A percentile compares a stretch with the other conserved stretches of the same genome.
These are phyloP conservation scores for Gnetum montanum DNA, from an alignment of 75 land plant species.

Conservation along the genomic window DNA sequence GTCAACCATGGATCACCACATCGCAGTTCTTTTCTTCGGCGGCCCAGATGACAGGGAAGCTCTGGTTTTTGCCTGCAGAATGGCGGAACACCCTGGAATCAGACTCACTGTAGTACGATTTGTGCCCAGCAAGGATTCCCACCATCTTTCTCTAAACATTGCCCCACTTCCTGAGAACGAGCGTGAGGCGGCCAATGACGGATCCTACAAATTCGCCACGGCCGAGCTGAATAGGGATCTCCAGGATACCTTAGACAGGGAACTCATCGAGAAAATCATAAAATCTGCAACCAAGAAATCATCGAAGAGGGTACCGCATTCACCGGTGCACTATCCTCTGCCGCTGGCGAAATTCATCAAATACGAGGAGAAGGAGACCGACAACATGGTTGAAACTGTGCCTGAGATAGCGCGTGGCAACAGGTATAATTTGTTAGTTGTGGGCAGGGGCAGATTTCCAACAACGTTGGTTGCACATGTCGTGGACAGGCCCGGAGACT, in stretches of 20 bases:
- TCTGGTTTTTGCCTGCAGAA: conserved; percentile 49
- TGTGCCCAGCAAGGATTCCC: background rate
- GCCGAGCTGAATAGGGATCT: background rate
- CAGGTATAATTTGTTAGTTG: conserved; percentile 33
- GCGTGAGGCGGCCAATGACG: background rate
- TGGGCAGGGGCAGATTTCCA: conserved; percentile 39
- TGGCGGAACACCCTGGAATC: conserved; percentile 78
- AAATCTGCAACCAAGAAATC: background rate
- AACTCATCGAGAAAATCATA: conserved; percentile 12
- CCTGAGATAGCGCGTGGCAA: conserved; percentile 11
- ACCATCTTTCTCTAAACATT: conserved; percentile 1
- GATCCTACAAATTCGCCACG: background rate
- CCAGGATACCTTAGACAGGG: too few relatives aligned
- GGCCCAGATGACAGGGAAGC: conserved; percentile 73
- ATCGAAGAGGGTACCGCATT: background rate
- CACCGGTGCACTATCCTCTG: background rate
- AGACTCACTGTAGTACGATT: conserved; percentile 39
- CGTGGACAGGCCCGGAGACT: conserved; percentile 27
- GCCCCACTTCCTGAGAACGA: conserved; percentile 17
- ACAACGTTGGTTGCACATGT: conserved; percentile 12
- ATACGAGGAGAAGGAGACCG: conserved; percentile 28
- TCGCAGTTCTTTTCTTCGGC: conserved; percentile 64
- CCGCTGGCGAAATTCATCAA: conserved; percentile 5
- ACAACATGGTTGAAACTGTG: conserved; percentile 14
- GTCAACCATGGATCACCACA: conserved; percentile 18